Conservation (phyloP, 1,284 basidiomycete genomes). For the Lignosus rhinocerotis region DNA sequence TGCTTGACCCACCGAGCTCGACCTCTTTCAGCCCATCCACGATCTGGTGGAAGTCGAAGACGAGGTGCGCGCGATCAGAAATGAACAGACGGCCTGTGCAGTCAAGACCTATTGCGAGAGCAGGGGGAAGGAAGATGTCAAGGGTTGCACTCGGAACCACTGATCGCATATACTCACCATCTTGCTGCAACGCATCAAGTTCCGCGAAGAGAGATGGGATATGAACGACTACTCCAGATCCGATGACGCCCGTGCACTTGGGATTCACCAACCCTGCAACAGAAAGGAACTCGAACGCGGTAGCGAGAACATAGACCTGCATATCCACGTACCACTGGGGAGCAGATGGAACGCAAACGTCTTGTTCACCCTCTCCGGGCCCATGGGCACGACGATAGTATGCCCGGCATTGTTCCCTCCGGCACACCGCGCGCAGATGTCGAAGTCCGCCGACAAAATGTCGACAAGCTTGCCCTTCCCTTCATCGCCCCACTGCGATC, state of each 20-base stretch:
- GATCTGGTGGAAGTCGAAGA: constrained; percentile 99
- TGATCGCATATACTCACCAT: constrained; percentile 57
- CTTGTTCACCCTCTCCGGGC: constrained; percentile 64
- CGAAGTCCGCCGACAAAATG: constrained; percentile 84
- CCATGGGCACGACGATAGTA: constrained; percentile 89
- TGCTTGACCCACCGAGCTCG: constrained; percentile 91
- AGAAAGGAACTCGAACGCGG: not conserved
- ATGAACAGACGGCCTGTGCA: constrained; percentile 88
- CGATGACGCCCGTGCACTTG: constrained; percentile 85
- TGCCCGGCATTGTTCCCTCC: constrained; percentile 99
- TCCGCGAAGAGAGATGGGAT: constrained; percentile 95
- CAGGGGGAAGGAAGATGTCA: not conserved
- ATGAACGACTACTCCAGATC: constrained; percentile 94
- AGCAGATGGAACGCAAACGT: constrained; percentile 96
- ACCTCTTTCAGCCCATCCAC: constrained; percentile 99
- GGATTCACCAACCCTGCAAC: constrained; percentile 85
- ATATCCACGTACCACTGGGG: constrained; percentile 74
- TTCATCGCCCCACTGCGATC: constrained; percentile 95
- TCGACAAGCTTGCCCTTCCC: constrained; percentile 97
- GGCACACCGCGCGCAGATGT: constrained; percentile 95
- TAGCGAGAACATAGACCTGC: not conserved
- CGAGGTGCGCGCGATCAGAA: constrained; percentile 95
- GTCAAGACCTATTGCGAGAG: constrained; percentile 65
- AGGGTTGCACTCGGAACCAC: not conserved
- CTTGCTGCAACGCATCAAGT: constrained; percentile 82